Conservation (phyloP, 441 rosid species). For the Gossypium aridum region DNA sequence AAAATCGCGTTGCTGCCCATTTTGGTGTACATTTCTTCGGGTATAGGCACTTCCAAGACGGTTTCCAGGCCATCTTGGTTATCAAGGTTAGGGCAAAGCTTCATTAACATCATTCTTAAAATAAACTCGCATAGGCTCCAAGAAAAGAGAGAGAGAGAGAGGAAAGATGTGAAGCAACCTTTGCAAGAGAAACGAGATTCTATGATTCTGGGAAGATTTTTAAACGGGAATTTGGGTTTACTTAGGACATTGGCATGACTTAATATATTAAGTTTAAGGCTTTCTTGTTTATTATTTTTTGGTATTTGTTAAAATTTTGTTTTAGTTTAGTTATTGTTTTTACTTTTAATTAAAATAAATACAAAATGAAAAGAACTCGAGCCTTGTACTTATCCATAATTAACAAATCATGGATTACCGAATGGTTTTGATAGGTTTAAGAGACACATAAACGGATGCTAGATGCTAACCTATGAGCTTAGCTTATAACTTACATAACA, state of each 20-base stretch:
- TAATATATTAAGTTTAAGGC: not conserved
- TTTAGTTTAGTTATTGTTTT: not conserved
- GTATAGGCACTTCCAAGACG: slow-evolving; percentile 89
- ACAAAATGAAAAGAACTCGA: not conserved
- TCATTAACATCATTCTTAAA: slow-evolving; percentile 47
- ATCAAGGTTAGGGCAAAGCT: slow-evolving; percentile 75
- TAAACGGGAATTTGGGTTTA: not conserved
- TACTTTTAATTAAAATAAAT: not conserved
- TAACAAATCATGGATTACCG: not conserved
- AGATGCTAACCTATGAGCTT: not conserved
- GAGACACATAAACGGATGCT: not conserved
- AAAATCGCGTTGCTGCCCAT: slow-evolving; percentile 69
- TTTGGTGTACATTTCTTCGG: slow-evolving; percentile 85
- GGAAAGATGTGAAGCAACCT: not conserved
- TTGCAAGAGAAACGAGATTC: not conserved
- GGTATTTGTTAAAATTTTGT: not conserved
- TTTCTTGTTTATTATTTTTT: not conserved
- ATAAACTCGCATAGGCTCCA: not conserved
- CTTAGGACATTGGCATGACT: not conserved
- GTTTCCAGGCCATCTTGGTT: slow-evolving; percentile 77
- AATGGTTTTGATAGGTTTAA: too few relatives aligned
- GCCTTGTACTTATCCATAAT: not conserved
- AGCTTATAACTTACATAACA: not conserved
- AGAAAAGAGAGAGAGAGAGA: slow-evolving; percentile 9
- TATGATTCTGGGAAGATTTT: not conserved